phyloP scores from a whole-genome alignment of 352 stramenopile genomes.

The Pythium angustatum region DNA sequence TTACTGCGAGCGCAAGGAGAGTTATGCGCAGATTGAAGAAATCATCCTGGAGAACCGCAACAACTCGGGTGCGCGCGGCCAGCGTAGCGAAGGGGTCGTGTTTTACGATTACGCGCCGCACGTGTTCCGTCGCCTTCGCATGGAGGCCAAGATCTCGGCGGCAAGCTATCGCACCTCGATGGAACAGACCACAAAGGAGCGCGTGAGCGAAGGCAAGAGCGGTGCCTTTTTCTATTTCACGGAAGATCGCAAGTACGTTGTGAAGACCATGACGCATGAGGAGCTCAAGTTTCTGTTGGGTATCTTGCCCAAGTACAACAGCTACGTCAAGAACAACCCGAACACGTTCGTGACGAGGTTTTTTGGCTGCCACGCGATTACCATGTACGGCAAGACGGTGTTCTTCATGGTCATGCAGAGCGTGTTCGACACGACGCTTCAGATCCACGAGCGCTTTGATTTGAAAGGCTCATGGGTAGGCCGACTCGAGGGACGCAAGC shows the following conservation, averaged over 20 bases:
- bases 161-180: constrained; percentile 68
- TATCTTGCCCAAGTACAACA: constrained; percentile 75
- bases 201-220: constrained; percentile 81
- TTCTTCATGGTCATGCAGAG: constrained; percentile 88
- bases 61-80: constrained; percentile 37
- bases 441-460: constrained; percentile 84
- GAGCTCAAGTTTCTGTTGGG: constrained; percentile 74
- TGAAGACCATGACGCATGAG: constrained; percentile 79
- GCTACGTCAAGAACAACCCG: constrained; percentile 58
- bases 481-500: constrained; percentile 69
- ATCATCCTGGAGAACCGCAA: constrained; percentile 72
- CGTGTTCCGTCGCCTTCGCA: constrained; percentile 74
- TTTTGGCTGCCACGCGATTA: constrained; percentile 79
- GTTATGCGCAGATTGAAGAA: constrained; percentile 76
- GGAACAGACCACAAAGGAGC: constrained; percentile 73
- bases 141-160: constrained; percentile 60
- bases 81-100: constrained; percentile 57
- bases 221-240: constrained; percentile 87
- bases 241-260: constrained; percentile 79
- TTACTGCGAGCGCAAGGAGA: constrained; percentile 65
- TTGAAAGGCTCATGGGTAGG: constrained; percentile 88
- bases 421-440: constrained; percentile 74
- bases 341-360: constrained; percentile 84
- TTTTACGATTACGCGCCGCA: constrained; percentile 83
- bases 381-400: constrained; percentile 85